Conservation (phyloP, 305 asterid genomes). For the Fraxinus platypoda region DNA sequence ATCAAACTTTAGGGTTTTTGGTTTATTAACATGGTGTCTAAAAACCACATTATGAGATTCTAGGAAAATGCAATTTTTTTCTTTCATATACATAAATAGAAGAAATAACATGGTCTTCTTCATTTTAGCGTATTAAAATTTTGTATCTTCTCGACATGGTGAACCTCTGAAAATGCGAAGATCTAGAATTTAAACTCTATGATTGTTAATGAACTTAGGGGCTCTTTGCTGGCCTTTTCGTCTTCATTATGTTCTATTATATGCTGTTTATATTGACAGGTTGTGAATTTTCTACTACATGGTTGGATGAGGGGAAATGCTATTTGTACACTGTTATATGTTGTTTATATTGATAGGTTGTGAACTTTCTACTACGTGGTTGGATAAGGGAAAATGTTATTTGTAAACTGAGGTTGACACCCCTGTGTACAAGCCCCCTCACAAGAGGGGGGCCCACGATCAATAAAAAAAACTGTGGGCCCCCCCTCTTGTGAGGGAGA, state of each 20-base stretch:
- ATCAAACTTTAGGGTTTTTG: not conserved
- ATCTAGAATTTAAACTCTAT: not conserved
- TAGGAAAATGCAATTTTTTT: not conserved
- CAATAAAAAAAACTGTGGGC: too few species aligned
- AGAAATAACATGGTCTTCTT: not conserved
- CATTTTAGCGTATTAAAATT: not conserved
- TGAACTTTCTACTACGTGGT: constrained; percentile 63
- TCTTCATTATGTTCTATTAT: not conserved
- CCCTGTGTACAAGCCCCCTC: too few species aligned
- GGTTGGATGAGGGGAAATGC: constrained; percentile 44
- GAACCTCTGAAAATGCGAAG: not conserved
- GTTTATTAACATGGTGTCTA: not conserved
- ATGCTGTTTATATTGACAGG: constrained; percentile 16
- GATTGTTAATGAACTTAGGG: not conserved
- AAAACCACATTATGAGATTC: not conserved
- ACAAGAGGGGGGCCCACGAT: too few species aligned
- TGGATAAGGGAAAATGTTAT: constrained; percentile 35
- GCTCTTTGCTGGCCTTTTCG: not conserved
- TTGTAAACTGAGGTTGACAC: too few species aligned
- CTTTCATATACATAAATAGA: not conserved
- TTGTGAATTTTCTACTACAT: constrained; percentile 60
- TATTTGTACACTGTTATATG: not conserved
- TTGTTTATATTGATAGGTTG: constrained; percentile 26
- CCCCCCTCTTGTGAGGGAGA: too few species aligned
- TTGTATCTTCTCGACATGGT: not conserved